Evolutionary conservation across 768 basidiomycete species (phyloP), one percentile per base, ranked within the genome.

Genomic region (Podaxis carcinomalis): DNA sequence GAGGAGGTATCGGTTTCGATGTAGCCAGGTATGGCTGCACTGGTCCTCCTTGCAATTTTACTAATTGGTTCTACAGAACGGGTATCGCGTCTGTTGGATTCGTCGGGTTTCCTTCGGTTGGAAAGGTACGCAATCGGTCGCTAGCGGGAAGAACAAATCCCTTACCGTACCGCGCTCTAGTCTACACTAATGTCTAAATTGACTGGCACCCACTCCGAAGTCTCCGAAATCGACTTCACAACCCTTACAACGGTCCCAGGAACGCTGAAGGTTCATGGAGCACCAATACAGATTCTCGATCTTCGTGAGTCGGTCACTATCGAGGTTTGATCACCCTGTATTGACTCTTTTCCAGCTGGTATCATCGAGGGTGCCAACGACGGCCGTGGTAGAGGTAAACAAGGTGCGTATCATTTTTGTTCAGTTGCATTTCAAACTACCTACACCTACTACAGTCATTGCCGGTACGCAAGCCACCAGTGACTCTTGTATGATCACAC

Each of bases 281-380:
- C 96, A 21, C 93, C 94, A 32, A 94, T 98, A 68, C 96, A 98
- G 68, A 95, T 98, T 64, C 79, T 95, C 11, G 93, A 95, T 80
- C 75, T 95, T 61, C 94, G 92, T 92, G 68, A 69, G 89, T 78
- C 32, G 56, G 51, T 16, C 42, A 28, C n/a, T 56, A 53, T 27
- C 51, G 19, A 7, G 23, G 42, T 46, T 13, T 46, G 36, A 11
- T 19, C 42, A 13, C 2, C 47, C 35, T 32, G 19, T 9, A 58
- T 40, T 55, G 1, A 47, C 37, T 44, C 19, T 14, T 63, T 63
- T 58, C 66, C 64, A 93, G 89, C 94, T 64, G 96, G 97, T 80
- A 98, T 98, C 64, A 97, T 98, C 64, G 96, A 98, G 73, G 96
- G 96, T 67, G 96, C 96, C 27, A 93, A 94, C 69, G 95, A 97